Evolutionary conservation across 495 filamentous ascomycete genomes (phyloP), one percentile per base, ranked within the genome.

Genomic region (Clavariopsis aquatica): DNA sequence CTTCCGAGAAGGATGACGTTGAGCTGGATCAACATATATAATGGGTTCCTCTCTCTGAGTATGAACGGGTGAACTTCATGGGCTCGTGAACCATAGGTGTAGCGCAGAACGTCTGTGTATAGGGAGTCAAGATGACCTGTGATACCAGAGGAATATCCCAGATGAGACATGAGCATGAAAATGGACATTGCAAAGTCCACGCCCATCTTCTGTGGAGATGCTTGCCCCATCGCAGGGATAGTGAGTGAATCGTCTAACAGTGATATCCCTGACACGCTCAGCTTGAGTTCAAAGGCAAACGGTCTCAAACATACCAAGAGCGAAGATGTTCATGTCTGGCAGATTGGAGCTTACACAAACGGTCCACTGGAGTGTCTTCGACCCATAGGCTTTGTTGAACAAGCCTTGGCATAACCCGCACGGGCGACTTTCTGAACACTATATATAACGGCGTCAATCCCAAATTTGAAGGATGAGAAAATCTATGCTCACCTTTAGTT

Each of bases 361-460:
- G 0, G 59, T 62, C 59, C 59, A 62, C 26, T 62, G 59, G 13
- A 62, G 59, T 31, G 49, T 62, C 41, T 53, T 62, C 7, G 59
- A 45, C 45, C 59, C 49, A 29, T 53, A 26, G 6, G 49, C 59
- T 20, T 27, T 45, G 36, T 53, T 53, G 59, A 62, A 53, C 31
- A 43, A 15, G 13, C 1, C 23, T 53, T 52, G 43, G n/a, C 59
- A 62, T 22, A 19, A 19, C 12, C 38, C 47, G 54, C 59, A 62
- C 19, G 59, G 59, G 7, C n/a, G 29, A 52, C 59, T 49, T 62
- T 62, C 59, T n/a, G 59, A 62, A 28, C 59, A 62, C 59, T 62
- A 52, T 47, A 6, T 19, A 6, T 6, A 47, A 43, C 20, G 12
- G 24, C 22, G 31, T 34, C 27, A 31, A 15, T 8, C 17, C 15